Percentiles rank a stretch among this genome's conserved stretches.
Conservation (phyloP, 306 rosid genomes). For the Pterocarpus santalinus region DNA sequence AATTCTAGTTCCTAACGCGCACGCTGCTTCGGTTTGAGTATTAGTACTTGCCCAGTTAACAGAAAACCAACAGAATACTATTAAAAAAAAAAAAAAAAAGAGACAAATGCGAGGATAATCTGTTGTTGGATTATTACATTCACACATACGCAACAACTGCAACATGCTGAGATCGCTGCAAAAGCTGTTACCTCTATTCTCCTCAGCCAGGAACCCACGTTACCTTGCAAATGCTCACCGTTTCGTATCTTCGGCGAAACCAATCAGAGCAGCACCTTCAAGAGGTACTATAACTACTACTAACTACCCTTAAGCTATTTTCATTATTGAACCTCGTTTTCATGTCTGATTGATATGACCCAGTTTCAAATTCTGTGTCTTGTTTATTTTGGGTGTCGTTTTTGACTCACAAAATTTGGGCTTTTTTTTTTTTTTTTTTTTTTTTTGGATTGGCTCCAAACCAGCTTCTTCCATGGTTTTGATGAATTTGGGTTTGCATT, state of each 20-base stretch:
- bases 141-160: neutral
- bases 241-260: constrained; percentile 35
- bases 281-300: constrained; percentile 44
- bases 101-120: neutral
- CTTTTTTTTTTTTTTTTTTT: neutral
- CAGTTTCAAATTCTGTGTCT: neutral
- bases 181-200: constrained; percentile 43
- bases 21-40: neutral
- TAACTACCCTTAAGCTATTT: neutral
- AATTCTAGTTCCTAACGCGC: neutral
- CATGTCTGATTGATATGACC: constrained; percentile 18
- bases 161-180: constrained; percentile 54
- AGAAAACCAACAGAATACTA: too few relatives aligned
- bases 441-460: neutral
- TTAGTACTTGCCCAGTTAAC: neutral
- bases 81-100: neutral
- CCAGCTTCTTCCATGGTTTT: neutral
- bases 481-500: constrained; percentile 1
- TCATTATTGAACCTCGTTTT: constrained; percentile 1
- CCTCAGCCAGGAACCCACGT: constrained; percentile 22
- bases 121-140: constrained; percentile 23
- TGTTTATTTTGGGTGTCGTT: constrained; percentile 1
- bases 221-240: constrained; percentile 31
- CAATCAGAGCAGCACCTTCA: constrained; percentile 9
- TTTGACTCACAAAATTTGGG: neutral